Evolutionary conservation across 2,329 filamentous ascomycete species (phyloP).

Genomic region (Westerdykella ornata): DNA sequence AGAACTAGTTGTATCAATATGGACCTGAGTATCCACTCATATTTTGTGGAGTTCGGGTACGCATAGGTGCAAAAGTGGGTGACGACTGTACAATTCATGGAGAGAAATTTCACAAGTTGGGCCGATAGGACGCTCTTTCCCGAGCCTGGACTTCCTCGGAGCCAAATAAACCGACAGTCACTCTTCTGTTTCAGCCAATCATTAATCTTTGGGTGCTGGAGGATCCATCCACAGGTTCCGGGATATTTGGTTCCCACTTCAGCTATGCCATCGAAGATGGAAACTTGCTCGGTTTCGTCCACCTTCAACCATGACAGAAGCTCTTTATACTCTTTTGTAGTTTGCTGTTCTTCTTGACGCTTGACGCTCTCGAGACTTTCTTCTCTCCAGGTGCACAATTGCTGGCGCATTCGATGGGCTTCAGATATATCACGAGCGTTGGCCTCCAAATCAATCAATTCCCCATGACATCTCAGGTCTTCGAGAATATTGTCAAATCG

Average conservation of each 20-base stretch:
- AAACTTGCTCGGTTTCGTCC: slow-evolving; percentile 9
- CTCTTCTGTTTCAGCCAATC: slow-evolving; percentile 9
- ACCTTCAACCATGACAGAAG: slow-evolving; percentile 20
- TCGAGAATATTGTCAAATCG: slow-evolving; percentile 24
- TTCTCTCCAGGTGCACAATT: slow-evolving; percentile 8
- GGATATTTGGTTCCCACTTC: slow-evolving; percentile 13
- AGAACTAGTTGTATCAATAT: slow-evolving; percentile 20
- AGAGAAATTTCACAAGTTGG: slow-evolving; percentile 5
- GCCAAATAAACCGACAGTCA: slow-evolving; percentile 10
- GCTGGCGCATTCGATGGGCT: slow-evolving; percentile 9
- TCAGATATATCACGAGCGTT: slow-evolving; percentile 20
- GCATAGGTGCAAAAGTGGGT: slow-evolving; percentile 18
- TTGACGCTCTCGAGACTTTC: slow-evolving; percentile 8
- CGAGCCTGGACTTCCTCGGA: slow-evolving; percentile 17
- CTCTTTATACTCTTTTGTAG: slow-evolving; percentile 6
- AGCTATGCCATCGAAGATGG: slow-evolving; percentile 9
- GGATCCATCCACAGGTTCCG: slow-evolving; percentile 21
- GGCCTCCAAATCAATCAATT: slow-evolving; percentile 25
- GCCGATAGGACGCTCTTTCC: slow-evolving; percentile 10
- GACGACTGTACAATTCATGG: slow-evolving; percentile 4
- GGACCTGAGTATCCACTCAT: slow-evolving; percentile 13
- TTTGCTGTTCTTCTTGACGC: slow-evolving; percentile 7
- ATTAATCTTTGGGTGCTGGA: slow-evolving; percentile 6
- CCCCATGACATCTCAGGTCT: slow-evolving; percentile 17
- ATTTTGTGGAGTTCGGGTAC: slow-evolving; percentile 6